A percentile compares a stretch with the other conserved stretches of the same genome.
These are phyloP conservation scores for Xylariales sp. DNA, from an alignment of 2,329 filamentous ascomycete species.

Conservation along the genomic window DNA sequence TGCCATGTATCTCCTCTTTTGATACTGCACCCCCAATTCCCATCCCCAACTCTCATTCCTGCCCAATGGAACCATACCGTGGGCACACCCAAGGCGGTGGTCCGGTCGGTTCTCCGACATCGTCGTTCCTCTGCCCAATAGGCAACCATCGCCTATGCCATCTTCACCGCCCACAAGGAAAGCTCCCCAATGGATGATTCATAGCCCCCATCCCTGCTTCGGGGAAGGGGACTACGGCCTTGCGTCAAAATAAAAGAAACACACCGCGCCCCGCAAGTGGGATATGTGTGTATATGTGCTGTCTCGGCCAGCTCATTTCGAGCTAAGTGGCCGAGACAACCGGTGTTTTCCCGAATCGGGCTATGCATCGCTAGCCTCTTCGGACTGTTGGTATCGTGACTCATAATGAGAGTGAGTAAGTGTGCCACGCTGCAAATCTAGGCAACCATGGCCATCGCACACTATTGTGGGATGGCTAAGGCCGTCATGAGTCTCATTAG, in stretches of 20 bases:
- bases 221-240: not conserved
- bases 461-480: constrained; percentile 5
- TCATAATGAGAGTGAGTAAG: constrained; percentile 16
- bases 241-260: constrained; percentile 16
- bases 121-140: constrained; percentile 30
- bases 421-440: constrained; percentile 17
- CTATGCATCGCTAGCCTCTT: constrained; percentile 12
- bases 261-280: constrained; percentile 23
- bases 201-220: constrained; percentile 16
- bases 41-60: constrained; percentile 29
- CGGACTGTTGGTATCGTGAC: constrained; percentile 30
- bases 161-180: constrained; percentile 33
- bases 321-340: constrained; percentile 29
- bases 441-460: constrained; percentile 19
- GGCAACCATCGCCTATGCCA: constrained; percentile 1
- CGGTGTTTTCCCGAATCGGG: constrained; percentile 17
- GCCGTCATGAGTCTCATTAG: constrained; percentile 25
- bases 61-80: constrained; percentile 32
- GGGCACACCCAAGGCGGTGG: constrained; percentile 28
- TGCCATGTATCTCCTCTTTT: constrained; percentile 5
- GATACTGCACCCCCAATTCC: constrained; percentile 6
- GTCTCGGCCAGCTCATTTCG: constrained; percentile 9
- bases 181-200: constrained; percentile 18
- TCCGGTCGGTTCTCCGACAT: constrained; percentile 35
- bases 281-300: constrained; percentile 23